These are phyloP conservation scores for Trichosanthes cucumerina DNA, from an alignment of 306 rosid species.

Conservation along the genomic window DNA sequence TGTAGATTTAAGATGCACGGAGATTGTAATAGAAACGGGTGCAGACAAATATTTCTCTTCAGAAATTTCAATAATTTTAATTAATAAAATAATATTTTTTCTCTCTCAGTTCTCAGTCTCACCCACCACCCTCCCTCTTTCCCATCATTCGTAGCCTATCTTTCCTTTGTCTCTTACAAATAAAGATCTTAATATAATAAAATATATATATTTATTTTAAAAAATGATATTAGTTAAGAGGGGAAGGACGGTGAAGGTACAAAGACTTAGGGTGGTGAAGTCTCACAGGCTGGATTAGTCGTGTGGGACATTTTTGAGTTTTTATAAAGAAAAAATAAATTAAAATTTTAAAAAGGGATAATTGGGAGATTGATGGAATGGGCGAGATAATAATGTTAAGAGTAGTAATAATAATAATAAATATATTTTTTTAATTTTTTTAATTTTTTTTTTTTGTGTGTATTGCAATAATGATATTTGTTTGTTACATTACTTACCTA, in stretches of 20 bases:
- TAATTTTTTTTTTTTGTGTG: no score
- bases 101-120: background rate
- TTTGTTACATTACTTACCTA: background rate
- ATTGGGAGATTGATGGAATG: background rate
- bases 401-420: no score
- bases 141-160: conserved; percentile 6
- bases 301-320: background rate
- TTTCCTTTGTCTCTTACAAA: conserved; percentile 5
- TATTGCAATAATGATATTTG: background rate
- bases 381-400: background rate
- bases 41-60: background rate
- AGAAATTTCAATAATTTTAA: background rate
- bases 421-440: no score
- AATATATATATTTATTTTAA: background rate
- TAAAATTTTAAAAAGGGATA: background rate
- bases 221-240: background rate
- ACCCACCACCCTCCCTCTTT: conserved; percentile 10
- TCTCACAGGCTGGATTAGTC: conserved; percentile 6
- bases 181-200: background rate
- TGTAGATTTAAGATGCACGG: background rate
- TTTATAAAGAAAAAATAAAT: background rate
- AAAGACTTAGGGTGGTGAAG: background rate
- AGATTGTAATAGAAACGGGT: background rate
- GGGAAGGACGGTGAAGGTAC: conserved; percentile 4
- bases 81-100: background rate